A percentile compares a stretch with the other conserved stretches of the same genome.
phyloP scores from a whole-genome alignment of 306 rosid species.

The Acacia melanoxylon region DNA sequence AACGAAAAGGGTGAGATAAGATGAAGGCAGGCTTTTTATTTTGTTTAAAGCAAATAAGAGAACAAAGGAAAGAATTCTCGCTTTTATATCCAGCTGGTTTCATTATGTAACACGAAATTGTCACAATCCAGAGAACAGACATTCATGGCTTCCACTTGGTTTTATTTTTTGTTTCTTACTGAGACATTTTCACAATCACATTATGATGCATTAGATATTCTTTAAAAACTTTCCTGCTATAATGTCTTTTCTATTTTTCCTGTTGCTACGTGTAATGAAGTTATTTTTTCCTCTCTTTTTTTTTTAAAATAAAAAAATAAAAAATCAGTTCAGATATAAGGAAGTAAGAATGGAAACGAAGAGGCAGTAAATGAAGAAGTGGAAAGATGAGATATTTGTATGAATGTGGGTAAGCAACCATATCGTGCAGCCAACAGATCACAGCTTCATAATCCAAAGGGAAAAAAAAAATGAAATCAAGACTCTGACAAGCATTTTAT shows the following conservation, averaged over 20 bases:
- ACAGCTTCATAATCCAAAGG: constrained; percentile 8
- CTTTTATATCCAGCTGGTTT: not conserved
- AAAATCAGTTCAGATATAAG: not conserved
- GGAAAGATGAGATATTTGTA: not conserved
- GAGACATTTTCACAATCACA: not conserved
- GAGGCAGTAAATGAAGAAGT: not conserved
- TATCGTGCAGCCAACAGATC: constrained; percentile 3
- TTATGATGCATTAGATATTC: no score
- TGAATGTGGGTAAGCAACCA: not conserved
- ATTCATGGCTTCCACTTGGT: not conserved
- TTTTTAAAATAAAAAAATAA: no score
- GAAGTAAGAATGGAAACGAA: not conserved
- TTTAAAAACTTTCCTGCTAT: no score
- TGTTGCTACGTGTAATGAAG: not conserved
- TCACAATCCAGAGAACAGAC: not conserved
- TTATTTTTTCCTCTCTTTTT: no score
- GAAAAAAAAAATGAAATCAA: not conserved
- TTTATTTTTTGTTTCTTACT: not conserved
- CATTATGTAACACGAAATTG: not conserved
- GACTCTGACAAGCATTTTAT: not conserved
- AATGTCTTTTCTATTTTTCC: not conserved
- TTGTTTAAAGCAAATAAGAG: not conserved
- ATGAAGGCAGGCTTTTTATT: not conserved
- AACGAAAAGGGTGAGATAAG: not conserved
- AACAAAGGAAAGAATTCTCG: not conserved